Evolutionary conservation across 768 basidiomycete genomes (phyloP).

Genomic region (Naematelia encephala): DNA sequence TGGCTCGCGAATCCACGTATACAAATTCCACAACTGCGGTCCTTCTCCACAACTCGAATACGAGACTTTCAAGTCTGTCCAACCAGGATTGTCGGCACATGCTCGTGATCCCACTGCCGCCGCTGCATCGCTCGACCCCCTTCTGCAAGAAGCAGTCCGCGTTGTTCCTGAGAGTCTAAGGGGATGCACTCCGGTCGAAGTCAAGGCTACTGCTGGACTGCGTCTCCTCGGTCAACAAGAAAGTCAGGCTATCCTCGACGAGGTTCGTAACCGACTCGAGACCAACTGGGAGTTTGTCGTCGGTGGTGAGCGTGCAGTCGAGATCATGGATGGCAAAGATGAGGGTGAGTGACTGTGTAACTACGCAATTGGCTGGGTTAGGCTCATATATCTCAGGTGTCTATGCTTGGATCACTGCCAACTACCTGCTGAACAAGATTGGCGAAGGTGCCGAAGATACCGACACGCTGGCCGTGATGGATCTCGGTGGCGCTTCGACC

Average conservation of each 20-base stretch:
- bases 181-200: constrained; percentile 77
- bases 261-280: constrained; percentile 64
- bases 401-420: constrained; percentile 98
- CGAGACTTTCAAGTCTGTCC: constrained; percentile 80
- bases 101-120: constrained; percentile 62
- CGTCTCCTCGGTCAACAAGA: constrained; percentile 64
- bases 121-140: constrained; percentile 70
- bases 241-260: constrained; percentile 68
- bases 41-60: constrained; percentile 77
- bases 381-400: constrained; percentile 54
- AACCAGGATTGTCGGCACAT: constrained; percentile 74
- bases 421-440: constrained; percentile 79
- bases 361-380: not conserved
- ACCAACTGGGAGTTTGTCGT: constrained; percentile 66
- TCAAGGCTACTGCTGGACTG: constrained; percentile 89
- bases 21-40: constrained; percentile 93
- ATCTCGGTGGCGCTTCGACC: constrained; percentile 93
- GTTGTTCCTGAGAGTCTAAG: constrained; percentile 68
- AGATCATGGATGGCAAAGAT: constrained; percentile 91
- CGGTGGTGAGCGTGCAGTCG: constrained; percentile 61
- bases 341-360: constrained; percentile 58
- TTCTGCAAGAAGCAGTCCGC: constrained; percentile 74
- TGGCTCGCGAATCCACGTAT: constrained; percentile 93
- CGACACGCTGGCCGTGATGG: constrained; percentile 81
- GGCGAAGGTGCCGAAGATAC: constrained; percentile 56